Evolutionary conservation across 2,329 filamentous ascomycete species (phyloP).

Genomic region (Escovopsis sp.): DNA sequence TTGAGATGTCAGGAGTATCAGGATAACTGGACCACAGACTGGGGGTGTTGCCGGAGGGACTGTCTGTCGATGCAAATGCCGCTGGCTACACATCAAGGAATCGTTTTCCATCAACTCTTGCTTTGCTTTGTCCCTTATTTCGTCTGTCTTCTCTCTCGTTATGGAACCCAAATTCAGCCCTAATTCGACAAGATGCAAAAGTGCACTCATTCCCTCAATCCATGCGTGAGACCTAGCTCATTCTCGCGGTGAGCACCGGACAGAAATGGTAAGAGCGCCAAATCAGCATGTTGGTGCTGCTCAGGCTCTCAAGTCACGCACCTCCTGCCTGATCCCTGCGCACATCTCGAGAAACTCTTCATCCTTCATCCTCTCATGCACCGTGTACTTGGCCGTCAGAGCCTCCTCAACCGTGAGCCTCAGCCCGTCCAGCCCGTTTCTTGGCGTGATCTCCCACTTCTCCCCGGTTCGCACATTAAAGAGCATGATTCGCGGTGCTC

Average conservation of each 20-base stretch:
- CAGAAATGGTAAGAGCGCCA: neutral
- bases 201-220: too few species aligned
- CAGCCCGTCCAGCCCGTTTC: neutral
- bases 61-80: too few species aligned
- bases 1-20: too few species aligned
- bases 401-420: neutral
- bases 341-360: neutral
- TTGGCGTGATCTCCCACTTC: neutral
- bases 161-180: too few species aligned
- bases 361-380: neutral
- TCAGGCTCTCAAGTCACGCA: neutral
- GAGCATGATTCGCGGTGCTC: neutral
- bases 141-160: too few species aligned
- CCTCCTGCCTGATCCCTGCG: neutral
- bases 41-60: too few species aligned
- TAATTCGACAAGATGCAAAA: too few species aligned
- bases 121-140: too few species aligned
- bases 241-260: neutral
- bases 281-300: neutral
- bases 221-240: too few species aligned
- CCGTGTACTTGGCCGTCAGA: neutral
- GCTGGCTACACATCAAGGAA: too few species aligned
- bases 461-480: slow-evolving; percentile 1
- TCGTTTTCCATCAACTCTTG: too few species aligned
- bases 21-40: too few species aligned